Evolutionary conservation across 2,329 filamentous ascomycete genomes (phyloP).

Genomic region (Aspergillaceae sp.): DNA sequence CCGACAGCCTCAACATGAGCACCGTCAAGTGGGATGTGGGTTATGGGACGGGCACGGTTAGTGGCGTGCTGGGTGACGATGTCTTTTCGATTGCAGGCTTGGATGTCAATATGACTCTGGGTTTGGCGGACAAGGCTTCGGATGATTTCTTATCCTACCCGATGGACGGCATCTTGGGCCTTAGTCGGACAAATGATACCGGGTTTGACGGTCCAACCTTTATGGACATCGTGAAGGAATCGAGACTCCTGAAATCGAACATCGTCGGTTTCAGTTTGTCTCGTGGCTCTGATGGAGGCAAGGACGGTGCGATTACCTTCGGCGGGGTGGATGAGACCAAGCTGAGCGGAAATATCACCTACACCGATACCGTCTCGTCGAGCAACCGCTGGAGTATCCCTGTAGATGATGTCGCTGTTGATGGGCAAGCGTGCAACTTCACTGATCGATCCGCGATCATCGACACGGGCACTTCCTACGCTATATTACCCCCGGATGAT

Average conservation of each 20-base stretch:
- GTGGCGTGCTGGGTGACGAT: slow-evolving; percentile 59
- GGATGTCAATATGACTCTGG: slow-evolving; percentile 58
- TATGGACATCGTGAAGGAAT: slow-evolving; percentile 51
- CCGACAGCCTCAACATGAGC: slow-evolving; percentile 51
- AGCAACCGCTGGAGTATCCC: slow-evolving; percentile 64
- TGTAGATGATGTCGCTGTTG: slow-evolving; percentile 56
- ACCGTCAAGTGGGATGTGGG: slow-evolving; percentile 53
- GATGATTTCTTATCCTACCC: slow-evolving; percentile 68
- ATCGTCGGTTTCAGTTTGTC: slow-evolving; percentile 64
- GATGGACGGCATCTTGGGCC: slow-evolving; percentile 78
- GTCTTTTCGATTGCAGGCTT: slow-evolving; percentile 59
- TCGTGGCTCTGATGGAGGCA: slow-evolving; percentile 55
- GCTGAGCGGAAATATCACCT: slow-evolving; percentile 60
- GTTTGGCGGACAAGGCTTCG: slow-evolving; percentile 62
- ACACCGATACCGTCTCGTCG: slow-evolving; percentile 47
- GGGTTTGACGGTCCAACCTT: slow-evolving; percentile 52
- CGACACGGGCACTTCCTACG: slow-evolving; percentile 75
- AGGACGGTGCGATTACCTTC: slow-evolving; percentile 70
- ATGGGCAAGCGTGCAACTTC: slow-evolving; percentile 51
- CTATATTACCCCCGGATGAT: slow-evolving; percentile 61
- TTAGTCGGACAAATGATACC: slow-evolving; percentile 55
- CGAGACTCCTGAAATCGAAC: slow-evolving; percentile 54
- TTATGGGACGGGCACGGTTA: slow-evolving; percentile 71
- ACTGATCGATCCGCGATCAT: slow-evolving; percentile 57
- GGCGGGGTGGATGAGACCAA: slow-evolving; percentile 60